Evolutionary conservation across 2,329 filamentous ascomycete species (phyloP), one percentile per base, ranked within the genome.

Genomic region (Xylariaceae sp.): DNA sequence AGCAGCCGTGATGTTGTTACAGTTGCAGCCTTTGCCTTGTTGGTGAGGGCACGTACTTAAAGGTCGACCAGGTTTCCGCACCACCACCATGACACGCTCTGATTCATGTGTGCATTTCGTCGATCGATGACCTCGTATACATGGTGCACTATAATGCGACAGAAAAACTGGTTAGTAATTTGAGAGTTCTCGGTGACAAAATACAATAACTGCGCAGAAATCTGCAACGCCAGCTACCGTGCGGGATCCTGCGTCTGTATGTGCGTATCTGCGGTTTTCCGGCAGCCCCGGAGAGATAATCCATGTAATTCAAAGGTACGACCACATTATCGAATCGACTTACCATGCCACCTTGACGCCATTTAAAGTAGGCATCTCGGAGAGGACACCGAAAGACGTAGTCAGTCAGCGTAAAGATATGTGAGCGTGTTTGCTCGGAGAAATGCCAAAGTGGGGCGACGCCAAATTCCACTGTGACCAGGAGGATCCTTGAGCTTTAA

Each of bases 321-420:
- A 42, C 8, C 13, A 44, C 27, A 45, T 8, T 27, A 27, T 13
- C 16, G 43, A 33, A 42, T 27, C 27, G 7, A 77, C 85, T 66
- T 81, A 89, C 86, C 86, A 89, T 68, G 86, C 86, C 80, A 89
- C 88, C 73, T 87, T 88, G 70, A 84, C 78, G 58, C 86, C 86
- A 66, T 88, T 83, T 62, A 89, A 85, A 42, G 86, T 77, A 67
- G 84, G 84, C 86, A 89, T 89, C 50, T 68, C 77, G 69, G 50
- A 26, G 42, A 21, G 18, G 32, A 37, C 52, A 39, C 37, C 46
- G 33, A 23, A 45, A 18, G 23, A 30, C 16, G 27, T 15, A 20
- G 26, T 30, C 39, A 16, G 42, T 50, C 48, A 33, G 18, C 42
- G 52, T 30, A n/a, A 8, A 30, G 8, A 8, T 30, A 30, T 8